These are phyloP conservation scores for Pistacia integerrima DNA, from an alignment of 345 rosid species.

Conservation along the genomic window DNA sequence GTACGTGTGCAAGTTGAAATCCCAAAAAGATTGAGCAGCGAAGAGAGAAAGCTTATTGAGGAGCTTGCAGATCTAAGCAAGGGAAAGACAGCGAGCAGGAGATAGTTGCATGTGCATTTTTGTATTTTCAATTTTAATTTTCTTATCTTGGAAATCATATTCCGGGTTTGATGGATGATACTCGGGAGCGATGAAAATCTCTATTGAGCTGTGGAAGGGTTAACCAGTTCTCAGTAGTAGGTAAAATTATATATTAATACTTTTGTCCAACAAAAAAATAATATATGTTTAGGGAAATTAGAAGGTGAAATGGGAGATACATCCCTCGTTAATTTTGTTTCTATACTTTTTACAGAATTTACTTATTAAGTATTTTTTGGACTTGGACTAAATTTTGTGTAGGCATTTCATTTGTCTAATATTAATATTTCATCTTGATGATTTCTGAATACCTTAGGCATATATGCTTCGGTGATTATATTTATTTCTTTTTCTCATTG, in stretches of 20 bases:
- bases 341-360: not conserved
- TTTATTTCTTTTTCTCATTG: not conserved
- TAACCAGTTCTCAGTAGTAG: conserved; percentile 20
- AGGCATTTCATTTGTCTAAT: not conserved
- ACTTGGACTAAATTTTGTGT: not conserved
- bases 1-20: conserved; percentile 98
- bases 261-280: not conserved
- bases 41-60: conserved; percentile 84
- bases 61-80: conserved; percentile 92
- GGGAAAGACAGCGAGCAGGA: conserved; percentile 72
- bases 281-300: not conserved
- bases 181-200: not conserved
- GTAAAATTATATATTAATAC: not conserved
- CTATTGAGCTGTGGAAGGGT: not conserved
- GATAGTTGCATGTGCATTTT: conserved; percentile 36
- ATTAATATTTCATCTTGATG: no score
- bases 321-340: conserved; percentile 10
- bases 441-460: no score
- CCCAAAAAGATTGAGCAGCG: conserved; percentile 84
- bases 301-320: conserved; percentile 4
- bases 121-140: not conserved
- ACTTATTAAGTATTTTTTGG: not conserved
- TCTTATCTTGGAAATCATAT: not conserved
- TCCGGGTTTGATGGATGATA: not conserved
- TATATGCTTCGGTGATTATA: not conserved